These are phyloP conservation scores for Mortierella sp. DNA, from an alignment of 371 early-diverging fungal genomes.

Conservation along the genomic window DNA sequence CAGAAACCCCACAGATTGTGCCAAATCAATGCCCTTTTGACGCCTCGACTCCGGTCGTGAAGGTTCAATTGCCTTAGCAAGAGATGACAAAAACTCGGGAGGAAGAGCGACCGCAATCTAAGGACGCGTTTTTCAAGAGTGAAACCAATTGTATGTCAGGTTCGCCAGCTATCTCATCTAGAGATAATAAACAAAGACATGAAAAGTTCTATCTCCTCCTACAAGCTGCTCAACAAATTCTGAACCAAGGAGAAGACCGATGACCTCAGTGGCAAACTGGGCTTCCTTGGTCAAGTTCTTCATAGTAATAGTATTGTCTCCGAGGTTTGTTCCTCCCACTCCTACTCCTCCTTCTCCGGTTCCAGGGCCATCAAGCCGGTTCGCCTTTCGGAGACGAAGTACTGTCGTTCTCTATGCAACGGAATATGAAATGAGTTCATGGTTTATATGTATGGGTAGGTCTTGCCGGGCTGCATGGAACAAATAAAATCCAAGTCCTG, in stretches of 20 bases:
- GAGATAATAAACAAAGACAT: not conserved
- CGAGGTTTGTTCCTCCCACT: not conserved
- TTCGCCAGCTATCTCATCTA: not conserved
- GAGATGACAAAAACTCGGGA: conserved; percentile 23
- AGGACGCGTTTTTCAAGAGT: not conserved
- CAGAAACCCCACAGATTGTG: conserved; percentile 38
- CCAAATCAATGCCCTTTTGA: conserved; percentile 44
- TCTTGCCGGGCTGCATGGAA: too few relatives aligned
- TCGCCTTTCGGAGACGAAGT: conserved; percentile 47
- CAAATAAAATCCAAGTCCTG: not conserved
- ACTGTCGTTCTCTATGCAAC: conserved; percentile 25
- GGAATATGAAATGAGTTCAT: not conserved
- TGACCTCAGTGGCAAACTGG: conserved; percentile 31
- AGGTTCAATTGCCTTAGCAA: conserved; percentile 29
- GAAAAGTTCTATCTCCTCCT: not conserved
- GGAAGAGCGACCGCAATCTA: conserved; percentile 40
- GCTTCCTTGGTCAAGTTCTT: conserved; percentile 31
- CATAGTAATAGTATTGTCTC: not conserved
- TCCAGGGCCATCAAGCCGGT: conserved; percentile 10
- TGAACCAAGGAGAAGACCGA: conserved; percentile 33
- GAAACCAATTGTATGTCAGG: not conserved
- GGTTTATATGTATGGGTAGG: not conserved
- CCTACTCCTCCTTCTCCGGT: not conserved
- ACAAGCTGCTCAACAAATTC: conserved; percentile 50
- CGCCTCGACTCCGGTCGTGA: conserved; percentile 34